Percentiles rank a stretch among this genome's conserved stretches.
These are phyloP conservation scores for Saccharum officinarum DNA, from an alignment of 176 grass and related monocot species.

Conservation along the genomic window DNA sequence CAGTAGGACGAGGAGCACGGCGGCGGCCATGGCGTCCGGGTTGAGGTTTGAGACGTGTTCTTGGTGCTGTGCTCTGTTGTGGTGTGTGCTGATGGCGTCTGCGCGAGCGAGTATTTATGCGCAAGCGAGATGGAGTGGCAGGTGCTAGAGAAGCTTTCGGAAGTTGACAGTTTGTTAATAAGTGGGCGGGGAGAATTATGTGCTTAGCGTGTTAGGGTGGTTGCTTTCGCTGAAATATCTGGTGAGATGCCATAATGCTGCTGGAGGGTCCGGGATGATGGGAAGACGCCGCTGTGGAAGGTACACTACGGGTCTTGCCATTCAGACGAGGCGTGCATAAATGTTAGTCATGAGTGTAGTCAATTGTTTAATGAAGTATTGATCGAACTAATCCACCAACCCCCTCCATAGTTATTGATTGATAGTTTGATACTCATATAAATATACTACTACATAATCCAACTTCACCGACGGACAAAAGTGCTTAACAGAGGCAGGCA, in stretches of 20 bases:
- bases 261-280: neutral
- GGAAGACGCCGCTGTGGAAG: neutral
- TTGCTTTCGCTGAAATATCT: conserved; percentile 16
- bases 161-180: neutral
- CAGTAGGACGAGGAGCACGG: neutral
- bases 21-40: conserved; percentile 1
- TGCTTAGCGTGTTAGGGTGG: conserved; percentile 9
- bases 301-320: neutral
- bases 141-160: neutral
- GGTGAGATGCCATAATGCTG: conserved; percentile 16
- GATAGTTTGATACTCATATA: no score
- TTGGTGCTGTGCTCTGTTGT: neutral
- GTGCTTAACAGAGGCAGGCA: no score
- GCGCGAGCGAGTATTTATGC: neutral
- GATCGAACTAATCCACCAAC: no score
- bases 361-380: no score
- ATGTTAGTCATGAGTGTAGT: neutral
- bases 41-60: neutral
- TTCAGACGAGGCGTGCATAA: neutral
- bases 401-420: no score
- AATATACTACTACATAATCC: no score
- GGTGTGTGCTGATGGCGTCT: neutral
- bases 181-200: neutral
- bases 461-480: no score
- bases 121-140: neutral